These are phyloP conservation scores for Graphilbum fragrans DNA, from an alignment of 2,329 filamentous ascomycete species.

Conservation along the genomic window DNA sequence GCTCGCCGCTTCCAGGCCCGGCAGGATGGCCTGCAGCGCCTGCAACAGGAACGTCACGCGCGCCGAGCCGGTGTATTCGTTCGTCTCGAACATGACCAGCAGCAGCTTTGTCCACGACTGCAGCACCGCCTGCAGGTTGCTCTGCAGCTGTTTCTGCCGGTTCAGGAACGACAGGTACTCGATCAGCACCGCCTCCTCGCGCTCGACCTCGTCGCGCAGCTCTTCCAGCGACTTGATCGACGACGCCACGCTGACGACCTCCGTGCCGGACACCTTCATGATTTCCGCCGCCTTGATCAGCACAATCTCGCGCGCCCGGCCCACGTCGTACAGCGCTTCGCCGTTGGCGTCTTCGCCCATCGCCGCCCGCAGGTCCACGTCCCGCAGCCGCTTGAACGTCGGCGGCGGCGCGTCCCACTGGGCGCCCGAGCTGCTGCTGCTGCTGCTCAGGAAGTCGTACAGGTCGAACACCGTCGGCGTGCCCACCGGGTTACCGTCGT, in stretches of 20 bases:
- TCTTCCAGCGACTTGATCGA: constrained; percentile 15
- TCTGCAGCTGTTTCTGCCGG: constrained; percentile 43
- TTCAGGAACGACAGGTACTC: constrained; percentile 53
- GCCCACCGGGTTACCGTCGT: constrained; percentile 54
- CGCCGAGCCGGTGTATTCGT: constrained; percentile 61
- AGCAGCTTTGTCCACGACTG: constrained; percentile 77
- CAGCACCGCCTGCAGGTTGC: constrained; percentile 54
- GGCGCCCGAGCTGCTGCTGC: constrained; percentile 34
- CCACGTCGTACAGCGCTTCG: constrained; percentile 52
- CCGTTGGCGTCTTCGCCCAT: constrained; percentile 41
- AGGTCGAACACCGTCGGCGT: constrained; percentile 76
- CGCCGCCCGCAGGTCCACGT: constrained; percentile 57
- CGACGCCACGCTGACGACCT: neutral
- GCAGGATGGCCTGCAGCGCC: constrained; percentile 74
- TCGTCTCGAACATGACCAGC: constrained; percentile 70
- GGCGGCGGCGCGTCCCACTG: constrained; percentile 40
- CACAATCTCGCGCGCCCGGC: constrained; percentile 62
- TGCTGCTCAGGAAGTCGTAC: constrained; percentile 67
- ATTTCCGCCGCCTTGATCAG: constrained; percentile 55
- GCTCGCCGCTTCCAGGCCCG: constrained; percentile 71
- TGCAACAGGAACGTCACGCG: constrained; percentile 74
- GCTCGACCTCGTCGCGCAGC: constrained; percentile 36
- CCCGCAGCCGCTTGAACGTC: constrained; percentile 45
- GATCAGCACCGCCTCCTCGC: constrained; percentile 47
- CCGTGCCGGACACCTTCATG: constrained; percentile 17